Conservation (phyloP, 306 rosid genomes). For the Rosa rugosa region DNA sequence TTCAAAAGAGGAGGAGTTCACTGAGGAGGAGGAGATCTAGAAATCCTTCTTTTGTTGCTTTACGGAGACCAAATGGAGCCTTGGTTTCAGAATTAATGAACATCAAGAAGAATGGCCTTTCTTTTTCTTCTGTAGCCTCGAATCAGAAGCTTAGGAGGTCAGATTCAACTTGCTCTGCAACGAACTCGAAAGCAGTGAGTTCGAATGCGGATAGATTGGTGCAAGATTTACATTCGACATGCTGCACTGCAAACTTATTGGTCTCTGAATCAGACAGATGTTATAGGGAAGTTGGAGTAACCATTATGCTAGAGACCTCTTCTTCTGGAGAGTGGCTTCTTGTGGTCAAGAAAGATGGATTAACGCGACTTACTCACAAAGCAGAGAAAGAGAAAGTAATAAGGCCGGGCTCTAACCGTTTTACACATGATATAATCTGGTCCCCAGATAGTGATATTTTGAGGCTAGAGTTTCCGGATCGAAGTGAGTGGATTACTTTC, state of each 20-base stretch:
- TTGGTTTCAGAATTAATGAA: conserved; percentile 38
- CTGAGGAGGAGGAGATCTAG: conserved; percentile 51
- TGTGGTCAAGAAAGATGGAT: conserved; percentile 65
- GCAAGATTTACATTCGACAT: conserved; percentile 33
- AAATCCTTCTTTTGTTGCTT: conserved; percentile 34
- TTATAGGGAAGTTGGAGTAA: conserved; percentile 51
- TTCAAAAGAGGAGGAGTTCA: conserved; percentile 59
- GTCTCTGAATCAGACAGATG: conserved; percentile 57
- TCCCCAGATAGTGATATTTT: conserved; percentile 35
- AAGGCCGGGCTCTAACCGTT: conserved; percentile 56
- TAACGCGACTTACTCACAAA: conserved; percentile 44
- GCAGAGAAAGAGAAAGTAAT: conserved; percentile 56
- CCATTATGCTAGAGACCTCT: conserved; percentile 45
- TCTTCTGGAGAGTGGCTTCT: conserved; percentile 57
- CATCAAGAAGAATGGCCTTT: conserved; percentile 37
- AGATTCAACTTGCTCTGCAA: conserved; percentile 14
- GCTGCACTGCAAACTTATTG: conserved; percentile 57
- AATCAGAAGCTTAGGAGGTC: conserved; percentile 42
- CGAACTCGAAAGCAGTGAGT: conserved; percentile 35
- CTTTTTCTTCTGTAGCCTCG: conserved; percentile 33
- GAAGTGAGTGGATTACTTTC: conserved; percentile 56
- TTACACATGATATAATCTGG: conserved; percentile 51
- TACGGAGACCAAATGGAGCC: conserved; percentile 38
- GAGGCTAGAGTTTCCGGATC: conserved; percentile 70
- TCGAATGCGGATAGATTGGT: conserved; percentile 20